Evolutionary conservation across 331 rosid genomes (phyloP).

Genomic region (Rhamnella rubrinervis): DNA sequence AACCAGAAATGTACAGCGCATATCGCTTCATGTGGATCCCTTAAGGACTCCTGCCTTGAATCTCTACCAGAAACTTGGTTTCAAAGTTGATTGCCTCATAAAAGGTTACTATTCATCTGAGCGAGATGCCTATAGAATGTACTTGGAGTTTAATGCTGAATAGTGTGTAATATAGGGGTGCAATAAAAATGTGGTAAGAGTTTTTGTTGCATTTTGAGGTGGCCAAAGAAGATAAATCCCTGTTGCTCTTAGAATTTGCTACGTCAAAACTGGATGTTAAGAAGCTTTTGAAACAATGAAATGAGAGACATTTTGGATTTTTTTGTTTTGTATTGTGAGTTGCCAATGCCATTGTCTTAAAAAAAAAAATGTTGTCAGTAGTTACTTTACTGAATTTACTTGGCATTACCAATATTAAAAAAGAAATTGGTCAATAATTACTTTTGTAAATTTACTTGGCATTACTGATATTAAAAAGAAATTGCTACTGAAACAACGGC

Average conservation of each 20-base stretch:
- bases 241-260: not conserved
- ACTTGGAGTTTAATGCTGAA: slow-evolving; percentile 55
- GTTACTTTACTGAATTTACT: no score
- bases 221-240: not conserved
- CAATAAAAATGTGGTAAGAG: not conserved
- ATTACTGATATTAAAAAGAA: no score
- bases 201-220: not conserved
- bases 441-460: no score
- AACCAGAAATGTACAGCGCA: slow-evolving; percentile 60
- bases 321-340: no score
- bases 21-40: slow-evolving; percentile 89
- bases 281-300: not conserved
- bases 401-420: no score
- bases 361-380: no score
- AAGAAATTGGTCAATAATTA: no score
- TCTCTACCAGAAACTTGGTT: slow-evolving; percentile 77
- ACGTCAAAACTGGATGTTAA: not conserved
- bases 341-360: no score
- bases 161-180: slow-evolving; percentile 18
- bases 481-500: no score
- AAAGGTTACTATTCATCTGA: slow-evolving; percentile 74
- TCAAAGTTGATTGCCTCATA: slow-evolving; percentile 65
- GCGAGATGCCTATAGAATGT: slow-evolving; percentile 83
- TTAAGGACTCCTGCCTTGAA: slow-evolving; percentile 59
- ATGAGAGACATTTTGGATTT: no score